These are phyloP conservation scores for Alternaria hordeiaustralica DNA, from an alignment of 2,329 filamentous ascomycete species.

Conservation along the genomic window DNA sequence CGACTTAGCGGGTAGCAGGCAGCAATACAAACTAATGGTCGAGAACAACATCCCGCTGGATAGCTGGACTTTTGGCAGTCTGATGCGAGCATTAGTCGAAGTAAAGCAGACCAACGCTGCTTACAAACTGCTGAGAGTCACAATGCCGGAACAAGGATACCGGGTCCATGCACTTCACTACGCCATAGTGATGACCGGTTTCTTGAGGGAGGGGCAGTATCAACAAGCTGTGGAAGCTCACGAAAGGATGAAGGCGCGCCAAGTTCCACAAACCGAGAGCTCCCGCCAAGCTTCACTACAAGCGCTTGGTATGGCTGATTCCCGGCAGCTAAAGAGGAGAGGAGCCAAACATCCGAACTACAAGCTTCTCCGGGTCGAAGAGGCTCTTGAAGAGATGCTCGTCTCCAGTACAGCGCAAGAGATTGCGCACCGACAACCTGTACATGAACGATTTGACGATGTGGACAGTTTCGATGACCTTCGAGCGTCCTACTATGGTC, in stretches of 20 bases:
- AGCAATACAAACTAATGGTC: slow-evolving; percentile 64
- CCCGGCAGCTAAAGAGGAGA: slow-evolving; percentile 21
- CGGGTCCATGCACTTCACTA: slow-evolving; percentile 59
- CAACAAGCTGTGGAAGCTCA: slow-evolving; percentile 60
- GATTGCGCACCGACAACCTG: slow-evolving; percentile 35
- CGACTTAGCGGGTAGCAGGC: slow-evolving; percentile 61
- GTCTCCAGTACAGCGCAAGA: slow-evolving; percentile 37
- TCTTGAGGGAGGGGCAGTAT: slow-evolving; percentile 48
- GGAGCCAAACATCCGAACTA: slow-evolving; percentile 17
- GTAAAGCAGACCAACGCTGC: slow-evolving; percentile 63
- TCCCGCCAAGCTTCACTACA: slow-evolving; percentile 52
- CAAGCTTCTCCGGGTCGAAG: slow-evolving; percentile 34
- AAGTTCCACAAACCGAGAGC: slow-evolving; percentile 51
- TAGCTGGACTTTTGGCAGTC: slow-evolving; percentile 64
- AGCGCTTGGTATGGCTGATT: slow-evolving; percentile 30
- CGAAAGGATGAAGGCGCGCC: slow-evolving; percentile 49
- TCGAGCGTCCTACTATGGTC: slow-evolving; percentile 60
- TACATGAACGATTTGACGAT: slow-evolving; percentile 28
- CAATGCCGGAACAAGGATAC: slow-evolving; percentile 58
- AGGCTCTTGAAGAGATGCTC: slow-evolving; percentile 36
- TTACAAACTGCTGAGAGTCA: slow-evolving; percentile 58
- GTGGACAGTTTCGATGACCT: slow-evolving; percentile 50
- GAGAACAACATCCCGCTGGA: slow-evolving; percentile 59
- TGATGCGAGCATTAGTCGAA: slow-evolving; percentile 65
- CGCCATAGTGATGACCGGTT: slow-evolving; percentile 61